Evolutionary conservation across 805 yeast genomes (phyloP), one percentile per base, ranked within the genome.

Genomic region (Candida insectalens): DNA sequence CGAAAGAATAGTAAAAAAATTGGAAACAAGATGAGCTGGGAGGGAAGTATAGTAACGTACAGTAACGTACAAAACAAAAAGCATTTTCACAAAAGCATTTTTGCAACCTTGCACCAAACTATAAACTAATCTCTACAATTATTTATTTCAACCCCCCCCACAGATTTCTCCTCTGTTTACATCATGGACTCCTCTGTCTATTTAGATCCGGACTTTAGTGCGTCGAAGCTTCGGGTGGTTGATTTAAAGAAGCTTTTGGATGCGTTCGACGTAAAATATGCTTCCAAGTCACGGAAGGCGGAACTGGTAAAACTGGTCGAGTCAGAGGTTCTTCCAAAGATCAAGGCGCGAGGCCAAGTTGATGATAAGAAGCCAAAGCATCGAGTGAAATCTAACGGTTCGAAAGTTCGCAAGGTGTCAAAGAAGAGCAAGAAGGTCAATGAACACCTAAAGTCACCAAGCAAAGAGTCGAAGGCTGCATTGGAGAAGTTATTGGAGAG

Each of bases 211-310:
- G 83, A 67, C n/a, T 81, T 81, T 52, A 76, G 83, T 50, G 80
- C 85, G 9, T 55, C 63, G 13, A 53, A 64, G 17, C 59, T 79
- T 38, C 74, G 73, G 39, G 79, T 82, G 18, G 72, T 81, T 4
- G 75, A 81, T 39, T 63, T 87, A 47, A 69, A 83, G 45, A 63
- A 69, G 19, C 62, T 83, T 15, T 60, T 88, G 28, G 52, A 58
- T 7, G 69, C 66, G 30, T 67, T 83, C 49, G 64, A 68, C n/a
- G 60, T 85, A 12, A 50, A 51, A 1, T 72, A 63, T 50, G 61
- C 78, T 0, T 55, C 77, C 2, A 61, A 63, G 31, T 73, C 81
- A 7, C 80, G 76, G 48, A 87, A 88, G 53, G 63, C 71, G 3
- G 73, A 71, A 16, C 62, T 85, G 36, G 53, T 83, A 10, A 27